Conservation (phyloP, 169 alveolate species). For the Plasmodium sp. region DNA sequence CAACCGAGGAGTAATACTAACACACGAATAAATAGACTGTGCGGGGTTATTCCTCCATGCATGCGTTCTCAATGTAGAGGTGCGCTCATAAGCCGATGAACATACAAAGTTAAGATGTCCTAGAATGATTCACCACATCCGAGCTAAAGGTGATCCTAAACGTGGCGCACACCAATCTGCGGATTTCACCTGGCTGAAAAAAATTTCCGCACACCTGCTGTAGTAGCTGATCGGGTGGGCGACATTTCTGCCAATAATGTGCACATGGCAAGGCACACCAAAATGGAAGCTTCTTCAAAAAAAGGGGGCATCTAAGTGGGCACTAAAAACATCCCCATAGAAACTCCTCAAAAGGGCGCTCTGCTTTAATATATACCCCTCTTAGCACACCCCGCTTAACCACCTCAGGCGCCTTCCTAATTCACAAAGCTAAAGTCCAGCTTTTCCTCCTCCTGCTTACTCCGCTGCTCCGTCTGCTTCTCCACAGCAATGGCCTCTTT, state of each 20-base stretch:
- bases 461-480: neutral
- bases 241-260: neutral
- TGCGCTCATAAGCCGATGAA: neutral
- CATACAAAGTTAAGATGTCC: neutral
- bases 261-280: neutral
- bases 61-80: neutral
- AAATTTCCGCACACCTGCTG: neutral
- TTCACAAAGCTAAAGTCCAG: conserved; percentile 56
- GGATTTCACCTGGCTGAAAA: neutral
- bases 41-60: neutral
- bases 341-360: neutral
- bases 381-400: neutral
- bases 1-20: neutral
- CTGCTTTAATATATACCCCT: neutral
- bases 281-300: neutral
- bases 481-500: conserved; percentile 36
- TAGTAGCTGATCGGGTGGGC: neutral
- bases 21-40: neutral
- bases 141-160: neutral
- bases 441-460: conserved; percentile 19
- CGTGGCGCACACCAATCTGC: neutral
- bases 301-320: neutral
- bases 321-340: neutral
- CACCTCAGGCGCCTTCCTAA: neutral
- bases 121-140: neutral